A percentile compares a stretch with the other conserved stretches of the same genome.
phyloP scores from a whole-genome alignment of 1,139 yeast species.

The Yamadazyma diospyri region DNA sequence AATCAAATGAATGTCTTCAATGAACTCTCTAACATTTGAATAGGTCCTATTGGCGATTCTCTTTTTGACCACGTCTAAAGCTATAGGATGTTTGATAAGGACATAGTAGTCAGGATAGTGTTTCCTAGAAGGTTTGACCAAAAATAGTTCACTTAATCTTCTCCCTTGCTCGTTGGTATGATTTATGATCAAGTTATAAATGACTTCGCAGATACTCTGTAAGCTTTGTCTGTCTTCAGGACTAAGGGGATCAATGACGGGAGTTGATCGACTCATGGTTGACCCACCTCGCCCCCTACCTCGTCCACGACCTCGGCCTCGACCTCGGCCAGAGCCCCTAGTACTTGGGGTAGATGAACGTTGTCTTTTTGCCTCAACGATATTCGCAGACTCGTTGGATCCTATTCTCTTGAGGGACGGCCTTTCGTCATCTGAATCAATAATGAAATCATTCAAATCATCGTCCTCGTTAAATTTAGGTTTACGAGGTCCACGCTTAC shows the following conservation, averaged over 20 bases:
- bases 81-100: slow-evolving; percentile 76
- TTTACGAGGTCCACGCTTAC: slow-evolving; percentile 22
- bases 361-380: slow-evolving; percentile 19
- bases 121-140: slow-evolving; percentile 66
- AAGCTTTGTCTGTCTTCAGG: slow-evolving; percentile 42
- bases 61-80: slow-evolving; percentile 64
- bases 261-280: slow-evolving; percentile 31
- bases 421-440: slow-evolving; percentile 14
- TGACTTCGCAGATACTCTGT: slow-evolving; percentile 37
- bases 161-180: slow-evolving; percentile 42
- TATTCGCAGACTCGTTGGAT: background rate
- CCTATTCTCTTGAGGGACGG: slow-evolving; percentile 17
- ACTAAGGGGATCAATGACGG: slow-evolving; percentile 36
- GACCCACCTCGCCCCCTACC: slow-evolving; percentile 26
- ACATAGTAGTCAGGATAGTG: slow-evolving; percentile 86
- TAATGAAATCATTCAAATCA: slow-evolving; percentile 15
- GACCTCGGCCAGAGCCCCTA: slow-evolving; percentile 20
- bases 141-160: slow-evolving; percentile 56
- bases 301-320: slow-evolving; percentile 22
- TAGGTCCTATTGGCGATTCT: slow-evolving; percentile 55
- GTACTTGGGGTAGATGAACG: slow-evolving; percentile 28
- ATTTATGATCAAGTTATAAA: slow-evolving; percentile 43
- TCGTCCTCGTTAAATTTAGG: slow-evolving; percentile 7
- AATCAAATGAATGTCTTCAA: slow-evolving; percentile 73
- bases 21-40: slow-evolving; percentile 53